phyloP scores from a whole-genome alignment of 2,329 filamentous ascomycete genomes.

The Xylaria sp. region DNA sequence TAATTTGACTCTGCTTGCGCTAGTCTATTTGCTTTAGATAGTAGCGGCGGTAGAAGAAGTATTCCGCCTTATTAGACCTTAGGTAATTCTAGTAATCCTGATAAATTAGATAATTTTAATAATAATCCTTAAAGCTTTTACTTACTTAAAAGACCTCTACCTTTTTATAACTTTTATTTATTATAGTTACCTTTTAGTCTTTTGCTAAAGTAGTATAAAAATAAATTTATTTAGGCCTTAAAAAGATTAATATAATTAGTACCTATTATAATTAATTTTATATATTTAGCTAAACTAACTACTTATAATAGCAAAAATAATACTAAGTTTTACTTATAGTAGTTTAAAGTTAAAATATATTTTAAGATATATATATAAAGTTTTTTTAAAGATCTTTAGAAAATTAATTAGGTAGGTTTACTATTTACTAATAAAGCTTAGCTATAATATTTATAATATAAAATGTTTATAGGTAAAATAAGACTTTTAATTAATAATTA shows the following conservation, averaged over 20 bases:
- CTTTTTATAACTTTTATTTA: neutral
- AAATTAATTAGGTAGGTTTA: neutral
- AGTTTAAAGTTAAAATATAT: neutral
- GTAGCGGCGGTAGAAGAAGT: too few species aligned
- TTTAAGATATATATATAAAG: too few species aligned
- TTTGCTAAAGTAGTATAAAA: neutral
- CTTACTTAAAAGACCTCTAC: neutral
- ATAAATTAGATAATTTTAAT: neutral
- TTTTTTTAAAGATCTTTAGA: neutral
- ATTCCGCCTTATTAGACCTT: too few species aligned
- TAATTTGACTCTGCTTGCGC: too few species aligned
- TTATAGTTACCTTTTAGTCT: too few species aligned
- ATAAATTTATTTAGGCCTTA: neutral
- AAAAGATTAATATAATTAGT: neutral
- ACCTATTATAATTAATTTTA: neutral
- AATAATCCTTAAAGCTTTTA: too few species aligned
- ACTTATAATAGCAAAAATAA: neutral
- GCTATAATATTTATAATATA: neutral
- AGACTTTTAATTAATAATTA: neutral
- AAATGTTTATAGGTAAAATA: too few species aligned
- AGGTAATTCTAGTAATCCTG: neutral
- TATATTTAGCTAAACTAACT: too few species aligned
- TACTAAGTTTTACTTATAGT: neutral
- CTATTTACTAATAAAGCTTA: neutral
- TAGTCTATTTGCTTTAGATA: too few species aligned